These are phyloP conservation scores for Aspergillus sp. DNA, from an alignment of 2,329 filamentous ascomycete species.

Conservation along the genomic window DNA sequence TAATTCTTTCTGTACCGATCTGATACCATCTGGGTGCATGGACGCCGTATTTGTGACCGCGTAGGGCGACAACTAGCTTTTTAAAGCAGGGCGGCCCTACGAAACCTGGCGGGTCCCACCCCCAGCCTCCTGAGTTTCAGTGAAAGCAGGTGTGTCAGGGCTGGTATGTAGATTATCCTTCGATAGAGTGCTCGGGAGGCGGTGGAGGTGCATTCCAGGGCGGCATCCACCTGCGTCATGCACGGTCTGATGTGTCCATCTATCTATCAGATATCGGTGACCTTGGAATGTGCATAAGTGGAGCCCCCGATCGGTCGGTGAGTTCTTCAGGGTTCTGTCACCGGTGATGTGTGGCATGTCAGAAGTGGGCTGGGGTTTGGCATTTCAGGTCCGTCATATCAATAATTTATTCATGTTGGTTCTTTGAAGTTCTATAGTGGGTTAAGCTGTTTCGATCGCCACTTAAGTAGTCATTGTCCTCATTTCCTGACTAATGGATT, in stretches of 20 bases:
- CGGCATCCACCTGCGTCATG: constrained; percentile 7
- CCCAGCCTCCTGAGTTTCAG: neutral
- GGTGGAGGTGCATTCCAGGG: constrained; percentile 1
- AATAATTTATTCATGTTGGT: neutral
- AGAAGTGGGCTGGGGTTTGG: neutral
- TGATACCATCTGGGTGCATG: neutral
- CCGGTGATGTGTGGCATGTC: neutral
- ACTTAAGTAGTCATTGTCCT: no score
- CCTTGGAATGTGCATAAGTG: constrained; percentile 9
- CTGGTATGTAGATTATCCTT: neutral
- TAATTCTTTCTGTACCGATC: neutral
- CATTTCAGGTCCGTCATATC: neutral
- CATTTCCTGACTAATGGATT: no score
- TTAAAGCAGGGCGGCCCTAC: no score
- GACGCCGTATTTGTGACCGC: neutral
- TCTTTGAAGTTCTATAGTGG: no score
- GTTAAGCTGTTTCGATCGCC: no score
- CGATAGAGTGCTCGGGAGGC: neutral
- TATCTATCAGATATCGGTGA: constrained; percentile 2
- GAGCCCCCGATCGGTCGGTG: constrained; percentile 1
- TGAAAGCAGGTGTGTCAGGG: neutral
- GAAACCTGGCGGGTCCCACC: neutral
- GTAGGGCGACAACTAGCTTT: no score
- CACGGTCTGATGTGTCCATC: constrained; percentile 1
- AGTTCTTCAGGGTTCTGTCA: neutral